Percentiles rank a stretch among this genome's conserved stretches.
These are phyloP conservation scores for Ogataea corticis DNA, from an alignment of 805 yeast species.

Conservation along the genomic window DNA sequence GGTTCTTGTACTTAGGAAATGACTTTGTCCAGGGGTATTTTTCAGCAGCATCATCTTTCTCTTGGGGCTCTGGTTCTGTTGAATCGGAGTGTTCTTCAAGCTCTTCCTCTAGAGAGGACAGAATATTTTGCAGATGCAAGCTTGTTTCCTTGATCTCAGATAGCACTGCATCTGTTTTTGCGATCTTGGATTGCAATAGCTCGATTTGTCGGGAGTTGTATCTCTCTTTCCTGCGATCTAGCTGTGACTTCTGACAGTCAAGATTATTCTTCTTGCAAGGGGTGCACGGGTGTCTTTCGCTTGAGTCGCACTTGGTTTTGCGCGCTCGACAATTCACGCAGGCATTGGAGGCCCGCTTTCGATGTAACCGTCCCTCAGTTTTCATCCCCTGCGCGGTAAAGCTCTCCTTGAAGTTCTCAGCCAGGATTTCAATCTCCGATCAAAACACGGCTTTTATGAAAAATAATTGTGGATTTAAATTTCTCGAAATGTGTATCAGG, in stretches of 20 bases:
- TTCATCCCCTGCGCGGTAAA: too few species aligned
- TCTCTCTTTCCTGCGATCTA: constrained; percentile 20
- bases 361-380: neutral
- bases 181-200: constrained; percentile 3
- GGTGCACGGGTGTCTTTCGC: constrained; percentile 20
- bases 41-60: neutral
- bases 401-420: too few species aligned
- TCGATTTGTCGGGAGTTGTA: constrained; percentile 16
- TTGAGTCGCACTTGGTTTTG: constrained; percentile 24
- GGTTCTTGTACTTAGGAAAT: constrained; percentile 16
- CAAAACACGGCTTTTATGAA: too few species aligned
- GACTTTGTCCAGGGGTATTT: constrained; percentile 22
- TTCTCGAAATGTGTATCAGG: too few species aligned
- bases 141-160: constrained; percentile 1
- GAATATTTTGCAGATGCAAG: neutral
- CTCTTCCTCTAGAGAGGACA: neutral
- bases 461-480: too few species aligned
- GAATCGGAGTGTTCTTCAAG: neutral
- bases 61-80: neutral
- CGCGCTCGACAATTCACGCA: constrained; percentile 23
- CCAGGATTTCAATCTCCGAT: neutral
- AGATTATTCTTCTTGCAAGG: constrained; percentile 14
- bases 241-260: constrained; percentile 13
- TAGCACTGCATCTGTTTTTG: neutral
- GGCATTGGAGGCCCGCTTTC: constrained; percentile 16